A percentile compares a stretch with the other conserved stretches of the same genome.
Evolutionary conservation across 2,329 filamentous ascomycete species (phyloP).

Genomic region (Paracoccidioides lutzii): DNA sequence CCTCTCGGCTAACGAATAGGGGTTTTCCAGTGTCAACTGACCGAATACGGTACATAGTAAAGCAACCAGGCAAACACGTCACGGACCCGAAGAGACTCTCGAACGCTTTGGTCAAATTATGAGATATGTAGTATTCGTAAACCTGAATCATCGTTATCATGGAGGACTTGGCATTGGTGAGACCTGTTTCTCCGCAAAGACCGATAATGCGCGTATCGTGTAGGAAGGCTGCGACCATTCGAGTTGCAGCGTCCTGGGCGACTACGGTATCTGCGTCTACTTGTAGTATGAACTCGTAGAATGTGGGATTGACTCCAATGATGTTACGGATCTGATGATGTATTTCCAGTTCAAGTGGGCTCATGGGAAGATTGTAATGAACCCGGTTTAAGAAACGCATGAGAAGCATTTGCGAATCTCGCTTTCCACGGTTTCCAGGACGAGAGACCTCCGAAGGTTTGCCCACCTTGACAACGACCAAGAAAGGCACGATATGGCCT

Average conservation of each 20-base stretch:
- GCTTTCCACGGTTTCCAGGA: slow-evolving; percentile 95
- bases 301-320: slow-evolving; percentile 94
- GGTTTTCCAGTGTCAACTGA: slow-evolving; percentile 91
- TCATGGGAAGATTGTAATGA: slow-evolving; percentile 95
- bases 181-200: slow-evolving; percentile 83
- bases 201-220: slow-evolving; percentile 89
- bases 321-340: slow-evolving; percentile 98
- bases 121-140: slow-evolving; percentile 98
- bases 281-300: slow-evolving; percentile 93
- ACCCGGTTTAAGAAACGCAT: slow-evolving; percentile 99
- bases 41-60: slow-evolving; percentile 96
- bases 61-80: slow-evolving; percentile 95
- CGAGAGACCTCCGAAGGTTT: slow-evolving; percentile 61
- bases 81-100: slow-evolving; percentile 95
- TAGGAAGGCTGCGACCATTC: slow-evolving; percentile 82
- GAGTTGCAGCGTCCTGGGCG: slow-evolving; percentile 73
- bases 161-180: slow-evolving; percentile 85
- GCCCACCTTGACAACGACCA: slow-evolving; percentile 94
- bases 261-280: slow-evolving; percentile 97
- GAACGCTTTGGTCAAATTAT: slow-evolving; percentile 93
- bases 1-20: slow-evolving; percentile 84
- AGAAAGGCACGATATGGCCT: slow-evolving; percentile 93
- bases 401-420: slow-evolving; percentile 94
- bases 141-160: slow-evolving; percentile 99
- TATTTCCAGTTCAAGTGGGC: slow-evolving; percentile 90